Evolutionary conservation across 495 filamentous ascomycete genomes (phyloP).

Genomic region (Mytilinidion resinicola): DNA sequence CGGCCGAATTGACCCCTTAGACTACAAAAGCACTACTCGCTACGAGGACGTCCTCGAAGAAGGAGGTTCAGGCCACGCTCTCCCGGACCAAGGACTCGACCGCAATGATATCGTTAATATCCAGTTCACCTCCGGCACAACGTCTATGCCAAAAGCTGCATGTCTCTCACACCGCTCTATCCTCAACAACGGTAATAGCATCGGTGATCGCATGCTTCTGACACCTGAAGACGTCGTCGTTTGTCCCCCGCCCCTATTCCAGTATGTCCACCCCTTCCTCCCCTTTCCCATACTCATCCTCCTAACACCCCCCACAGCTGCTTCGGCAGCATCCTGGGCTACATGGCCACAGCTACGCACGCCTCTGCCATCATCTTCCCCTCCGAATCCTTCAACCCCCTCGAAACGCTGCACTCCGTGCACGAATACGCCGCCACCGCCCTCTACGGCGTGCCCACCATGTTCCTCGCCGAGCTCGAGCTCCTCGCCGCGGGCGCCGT

Average conservation of each 20-base stretch:
- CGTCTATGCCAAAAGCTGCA: conserved; percentile 82
- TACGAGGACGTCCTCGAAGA: conserved; percentile 54
- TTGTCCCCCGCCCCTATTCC: conserved; percentile 83
- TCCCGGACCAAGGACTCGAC: conserved; percentile 46
- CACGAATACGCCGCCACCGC: conserved; percentile 75
- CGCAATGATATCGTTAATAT: conserved; percentile 81
- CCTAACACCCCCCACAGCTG: conserved; percentile 42
- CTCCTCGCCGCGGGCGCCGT: conserved; percentile 54
- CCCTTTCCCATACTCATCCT: not conserved
- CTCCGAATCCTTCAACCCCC: conserved; percentile 77
- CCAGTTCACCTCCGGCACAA: conserved; percentile 95
- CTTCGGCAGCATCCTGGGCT: conserved; percentile 85
- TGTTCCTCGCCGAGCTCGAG: conserved; percentile 87
- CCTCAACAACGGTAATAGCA: conserved; percentile 81
- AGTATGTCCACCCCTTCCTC: conserved; percentile 34
- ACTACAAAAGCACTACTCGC: conserved; percentile 45
- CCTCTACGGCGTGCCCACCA: conserved; percentile 89
- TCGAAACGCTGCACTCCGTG: conserved; percentile 61
- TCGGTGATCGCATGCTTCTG: conserved; percentile 77
- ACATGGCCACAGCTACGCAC: conserved; percentile 90
- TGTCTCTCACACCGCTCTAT: conserved; percentile 80
- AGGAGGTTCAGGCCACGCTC: conserved; percentile 25
- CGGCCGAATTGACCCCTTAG: conserved; percentile 47
- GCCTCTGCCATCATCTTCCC: conserved; percentile 79
- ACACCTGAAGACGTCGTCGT: conserved; percentile 66